Percentiles rank a stretch among this genome's conserved stretches.
Evolutionary conservation across 345 rosid genomes (phyloP).

Genomic region (Rhodamnia argentea): DNA sequence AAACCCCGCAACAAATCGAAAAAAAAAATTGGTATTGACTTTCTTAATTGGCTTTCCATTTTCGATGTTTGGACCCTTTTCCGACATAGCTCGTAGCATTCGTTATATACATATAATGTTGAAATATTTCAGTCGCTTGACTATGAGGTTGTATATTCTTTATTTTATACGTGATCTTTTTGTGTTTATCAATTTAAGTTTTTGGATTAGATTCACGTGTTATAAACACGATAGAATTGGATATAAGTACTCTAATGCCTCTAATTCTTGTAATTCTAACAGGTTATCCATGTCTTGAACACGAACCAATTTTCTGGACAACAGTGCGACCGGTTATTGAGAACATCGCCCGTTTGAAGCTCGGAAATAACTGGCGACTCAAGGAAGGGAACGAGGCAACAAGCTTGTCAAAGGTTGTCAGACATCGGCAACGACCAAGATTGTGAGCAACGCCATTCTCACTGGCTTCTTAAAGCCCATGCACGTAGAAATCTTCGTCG

Average conservation of each 20-base stretch:
- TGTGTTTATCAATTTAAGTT: neutral
- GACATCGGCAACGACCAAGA: neutral
- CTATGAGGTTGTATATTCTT: neutral
- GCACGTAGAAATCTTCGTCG: neutral
- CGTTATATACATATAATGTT: neutral
- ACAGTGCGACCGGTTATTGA: neutral
- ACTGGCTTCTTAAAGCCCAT: neutral
- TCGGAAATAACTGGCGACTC: neutral
- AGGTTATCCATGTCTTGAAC: conserved; percentile 2
- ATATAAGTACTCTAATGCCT: neutral
- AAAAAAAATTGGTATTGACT: neutral
- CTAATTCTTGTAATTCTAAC: neutral
- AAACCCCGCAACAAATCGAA: neutral
- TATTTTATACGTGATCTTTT: neutral
- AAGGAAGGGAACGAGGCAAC: neutral
- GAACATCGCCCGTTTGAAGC: neutral
- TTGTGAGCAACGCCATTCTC: neutral
- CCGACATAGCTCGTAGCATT: neutral
- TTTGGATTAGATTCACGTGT: neutral
- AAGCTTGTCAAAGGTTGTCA: neutral
- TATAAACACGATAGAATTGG: neutral
- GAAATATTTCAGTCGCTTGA: neutral
- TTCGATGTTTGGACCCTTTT: neutral
- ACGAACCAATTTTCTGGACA: neutral
- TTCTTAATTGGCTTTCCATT: neutral